Evolutionary conservation across 2,329 filamentous ascomycete genomes (phyloP).

Genomic region (Corniculantispora saksenae): DNA sequence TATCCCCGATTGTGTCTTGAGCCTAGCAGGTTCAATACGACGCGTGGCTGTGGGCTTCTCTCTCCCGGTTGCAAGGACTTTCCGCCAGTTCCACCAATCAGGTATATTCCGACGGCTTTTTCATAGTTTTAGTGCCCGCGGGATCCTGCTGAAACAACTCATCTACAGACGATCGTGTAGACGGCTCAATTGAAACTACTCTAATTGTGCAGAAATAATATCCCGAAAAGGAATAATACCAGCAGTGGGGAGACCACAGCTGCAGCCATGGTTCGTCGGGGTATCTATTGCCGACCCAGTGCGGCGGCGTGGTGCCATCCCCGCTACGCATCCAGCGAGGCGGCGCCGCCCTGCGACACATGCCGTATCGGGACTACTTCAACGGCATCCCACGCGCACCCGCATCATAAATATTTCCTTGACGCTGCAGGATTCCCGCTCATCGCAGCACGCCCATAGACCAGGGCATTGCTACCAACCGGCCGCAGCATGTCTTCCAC

Average conservation of each 20-base stretch:
- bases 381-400: neutral
- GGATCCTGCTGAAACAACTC: neutral
- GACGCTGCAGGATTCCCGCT: neutral
- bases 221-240: neutral
- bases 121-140: neutral
- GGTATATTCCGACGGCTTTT: neutral
- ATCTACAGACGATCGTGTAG: neutral
- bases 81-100: neutral
- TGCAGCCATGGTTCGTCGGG: neutral
- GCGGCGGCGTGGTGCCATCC: neutral
- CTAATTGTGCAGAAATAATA: neutral
- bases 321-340: neutral
- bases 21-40: neutral
- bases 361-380: neutral
- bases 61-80: neutral
- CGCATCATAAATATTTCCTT: neutral
- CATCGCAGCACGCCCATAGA: neutral
- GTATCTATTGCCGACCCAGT: conserved; percentile 8
- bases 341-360: neutral
- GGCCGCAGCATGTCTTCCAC: conserved; percentile 42
- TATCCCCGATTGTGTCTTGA: neutral
- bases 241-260: neutral
- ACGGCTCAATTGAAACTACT: neutral
- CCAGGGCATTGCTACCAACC: neutral
- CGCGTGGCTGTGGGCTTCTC: neutral